Conservation (phyloP, 208 protist species). For the Porcisia hertigi region DNA sequence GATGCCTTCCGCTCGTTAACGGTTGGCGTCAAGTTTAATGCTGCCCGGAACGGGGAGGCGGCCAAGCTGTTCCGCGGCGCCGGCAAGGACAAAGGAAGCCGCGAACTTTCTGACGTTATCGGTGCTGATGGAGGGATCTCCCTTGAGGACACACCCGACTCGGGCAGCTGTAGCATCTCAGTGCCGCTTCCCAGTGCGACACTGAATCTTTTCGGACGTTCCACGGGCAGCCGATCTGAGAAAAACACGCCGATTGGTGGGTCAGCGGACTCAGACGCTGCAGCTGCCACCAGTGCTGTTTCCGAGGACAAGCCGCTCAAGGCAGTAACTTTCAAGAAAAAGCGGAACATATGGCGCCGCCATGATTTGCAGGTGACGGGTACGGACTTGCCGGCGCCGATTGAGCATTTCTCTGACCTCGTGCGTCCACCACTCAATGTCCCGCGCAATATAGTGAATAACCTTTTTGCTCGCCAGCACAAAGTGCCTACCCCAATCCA, state of each 20-base stretch:
- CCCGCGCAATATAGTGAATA: constrained; percentile 75
- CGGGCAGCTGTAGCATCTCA: constrained; percentile 32
- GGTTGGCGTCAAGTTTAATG: constrained; percentile 63
- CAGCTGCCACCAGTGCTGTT: neutral
- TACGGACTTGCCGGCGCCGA: constrained; percentile 75
- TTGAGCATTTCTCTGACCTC: constrained; percentile 86
- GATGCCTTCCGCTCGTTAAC: constrained; percentile 66
- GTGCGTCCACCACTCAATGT: constrained; percentile 79
- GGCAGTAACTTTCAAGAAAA: constrained; percentile 76
- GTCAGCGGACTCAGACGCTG: constrained; percentile 5
- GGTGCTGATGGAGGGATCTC: constrained; percentile 8
- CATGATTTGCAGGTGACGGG: constrained; percentile 79
- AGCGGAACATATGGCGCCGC: constrained; percentile 82
- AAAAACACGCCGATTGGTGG: neutral
- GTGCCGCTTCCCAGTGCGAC: constrained; percentile 50
- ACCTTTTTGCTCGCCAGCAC: constrained; percentile 86
- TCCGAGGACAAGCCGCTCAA: constrained; percentile 53
- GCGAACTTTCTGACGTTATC: constrained; percentile 12
- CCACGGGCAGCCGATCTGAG: neutral
- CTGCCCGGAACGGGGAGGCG: constrained; percentile 45
- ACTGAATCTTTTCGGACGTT: constrained; percentile 57
- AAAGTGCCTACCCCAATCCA: constrained; percentile 96
- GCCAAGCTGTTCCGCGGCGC: constrained; percentile 61
- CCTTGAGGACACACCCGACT: constrained; percentile 11
- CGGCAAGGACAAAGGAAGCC: constrained; percentile 22